Conservation (phyloP, 2,329 filamentous ascomycete species). For the Dryadomyces quercus-mongolicae region DNA sequence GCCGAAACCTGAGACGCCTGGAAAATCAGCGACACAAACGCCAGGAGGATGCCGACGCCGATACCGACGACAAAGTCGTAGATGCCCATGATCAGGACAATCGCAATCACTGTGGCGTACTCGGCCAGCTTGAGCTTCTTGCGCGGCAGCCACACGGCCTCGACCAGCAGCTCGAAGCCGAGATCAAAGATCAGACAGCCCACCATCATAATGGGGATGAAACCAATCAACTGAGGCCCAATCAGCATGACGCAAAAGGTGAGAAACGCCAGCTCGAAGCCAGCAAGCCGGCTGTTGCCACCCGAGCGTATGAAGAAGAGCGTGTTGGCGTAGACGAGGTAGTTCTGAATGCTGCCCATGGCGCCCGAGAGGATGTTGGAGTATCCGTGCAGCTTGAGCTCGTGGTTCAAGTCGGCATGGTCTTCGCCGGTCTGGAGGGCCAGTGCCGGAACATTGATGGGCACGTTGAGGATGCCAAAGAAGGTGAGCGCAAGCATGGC, state of each 20-base stretch:
- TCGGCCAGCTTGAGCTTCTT: conserved; percentile 80
- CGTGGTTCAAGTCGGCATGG: conserved; percentile 79
- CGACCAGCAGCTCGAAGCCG: conserved; percentile 80
- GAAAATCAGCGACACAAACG: conserved; percentile 81
- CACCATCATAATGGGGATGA: conserved; percentile 93
- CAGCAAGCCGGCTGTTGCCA: conserved; percentile 75
- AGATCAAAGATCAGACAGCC: conserved; percentile 90
- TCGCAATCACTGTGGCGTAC: conserved; percentile 79
- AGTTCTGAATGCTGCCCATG: conserved; percentile 86
- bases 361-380: conserved; percentile 86
- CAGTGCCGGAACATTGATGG: conserved; percentile 92
- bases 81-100: conserved; percentile 90
- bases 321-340: conserved; percentile 94
- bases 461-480: conserved; percentile 92
- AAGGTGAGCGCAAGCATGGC: conserved; percentile 97
- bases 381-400: conserved; percentile 83
- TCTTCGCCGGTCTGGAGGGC: conserved; percentile 87
- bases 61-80: conserved; percentile 97
- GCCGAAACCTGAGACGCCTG: conserved; percentile 85
- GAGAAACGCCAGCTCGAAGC: conserved; percentile 67
- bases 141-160: conserved; percentile 79
- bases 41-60: conserved; percentile 78
- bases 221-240: conserved; percentile 81
- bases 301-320: conserved; percentile 93
- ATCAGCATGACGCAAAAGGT: conserved; percentile 76